A percentile compares a stretch with the other conserved stretches of the same genome.
Evolutionary conservation across 345 rosid species (phyloP).

Genomic region (Citrus medica): DNA sequence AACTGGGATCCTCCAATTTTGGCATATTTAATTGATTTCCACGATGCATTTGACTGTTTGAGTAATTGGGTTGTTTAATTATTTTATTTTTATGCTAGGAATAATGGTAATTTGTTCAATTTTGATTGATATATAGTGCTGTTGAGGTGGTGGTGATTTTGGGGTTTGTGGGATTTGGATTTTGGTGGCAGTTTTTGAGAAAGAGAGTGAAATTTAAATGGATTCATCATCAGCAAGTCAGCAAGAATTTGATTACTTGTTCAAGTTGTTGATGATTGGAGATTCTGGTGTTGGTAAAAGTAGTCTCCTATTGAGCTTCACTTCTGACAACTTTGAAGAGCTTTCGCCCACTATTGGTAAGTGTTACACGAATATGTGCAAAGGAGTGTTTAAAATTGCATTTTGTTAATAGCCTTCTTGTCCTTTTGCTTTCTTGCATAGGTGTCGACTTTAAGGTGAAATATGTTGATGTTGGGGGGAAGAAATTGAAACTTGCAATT

Average conservation of each 20-base stretch:
- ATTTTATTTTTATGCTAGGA: not conserved
- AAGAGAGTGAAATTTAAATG: conserved; percentile 11
- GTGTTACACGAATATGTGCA: not conserved
- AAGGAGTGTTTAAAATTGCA: not conserved
- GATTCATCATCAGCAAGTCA: conserved; percentile 26
- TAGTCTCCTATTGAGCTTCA: conserved; percentile 48
- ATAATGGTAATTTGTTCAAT: not conserved
- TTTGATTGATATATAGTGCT: conserved; percentile 1
- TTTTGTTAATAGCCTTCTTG: not conserved
- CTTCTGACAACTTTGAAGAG: conserved; percentile 35
- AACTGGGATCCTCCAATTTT: not conserved
- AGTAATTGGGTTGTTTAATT: not conserved
- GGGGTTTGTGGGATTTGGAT: not conserved
- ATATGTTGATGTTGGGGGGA: conserved; percentile 65
- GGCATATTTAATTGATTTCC: not conserved
- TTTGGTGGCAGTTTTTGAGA: not conserved
- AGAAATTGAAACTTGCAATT: conserved; percentile 89
- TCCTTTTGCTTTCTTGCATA: conserved; percentile 11
- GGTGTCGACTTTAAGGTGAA: conserved; percentile 97
- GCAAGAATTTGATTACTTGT: conserved; percentile 31
- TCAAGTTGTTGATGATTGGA: conserved; percentile 55
- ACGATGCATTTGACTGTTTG: not conserved
- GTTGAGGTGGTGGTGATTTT: not conserved
- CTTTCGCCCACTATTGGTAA: conserved; percentile 51
- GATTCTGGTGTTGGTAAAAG: conserved; percentile 61